phyloP scores from a whole-genome alignment of 768 basidiomycete genomes.

The Collybiopsis confluens region DNA sequence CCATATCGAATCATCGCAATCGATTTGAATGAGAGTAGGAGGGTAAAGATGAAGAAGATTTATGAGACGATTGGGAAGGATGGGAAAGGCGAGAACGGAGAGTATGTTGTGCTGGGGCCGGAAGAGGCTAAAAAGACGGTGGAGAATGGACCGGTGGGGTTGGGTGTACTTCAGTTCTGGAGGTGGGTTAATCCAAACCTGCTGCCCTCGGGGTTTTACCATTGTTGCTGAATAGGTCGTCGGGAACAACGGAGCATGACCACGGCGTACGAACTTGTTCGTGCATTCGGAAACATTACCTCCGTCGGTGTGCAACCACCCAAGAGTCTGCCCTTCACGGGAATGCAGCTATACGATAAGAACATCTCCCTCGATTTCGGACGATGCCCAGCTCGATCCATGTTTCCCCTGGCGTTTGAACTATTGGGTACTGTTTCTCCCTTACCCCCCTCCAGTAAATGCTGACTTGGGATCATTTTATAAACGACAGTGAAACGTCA shows the following conservation, averaged over 20 bases:
- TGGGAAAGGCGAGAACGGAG: constrained; percentile 38
- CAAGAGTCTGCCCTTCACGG: constrained; percentile 50
- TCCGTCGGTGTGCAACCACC: constrained; percentile 72
- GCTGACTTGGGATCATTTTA: not conserved
- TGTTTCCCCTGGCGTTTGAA: constrained; percentile 70
- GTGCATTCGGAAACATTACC: constrained; percentile 69
- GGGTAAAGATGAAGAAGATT: constrained; percentile 57
- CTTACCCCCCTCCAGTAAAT: not conserved
- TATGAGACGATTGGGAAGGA: constrained; percentile 44
- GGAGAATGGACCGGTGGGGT: constrained; percentile 47
- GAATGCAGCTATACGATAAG: constrained; percentile 63
- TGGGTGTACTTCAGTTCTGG: constrained; percentile 64
- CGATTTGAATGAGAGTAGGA: constrained; percentile 53
- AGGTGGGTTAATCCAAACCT: constrained; percentile 51
- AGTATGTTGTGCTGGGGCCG: constrained; percentile 47
- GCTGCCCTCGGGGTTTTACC: no score
- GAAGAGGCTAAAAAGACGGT: constrained; percentile 49
- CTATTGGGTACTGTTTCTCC: constrained; percentile 41
- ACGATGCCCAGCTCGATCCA: constrained; percentile 73
- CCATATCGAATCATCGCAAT: constrained; percentile 59
- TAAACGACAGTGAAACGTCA: constrained; percentile 50
- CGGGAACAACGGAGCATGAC: constrained; percentile 60
- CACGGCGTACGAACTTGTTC: constrained; percentile 63
- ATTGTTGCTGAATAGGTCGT: no score
- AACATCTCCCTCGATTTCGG: constrained; percentile 81